Base-by-base conservation (phyloP, 179 eudicot genomes). In the Silene noctiflora region DNA sequence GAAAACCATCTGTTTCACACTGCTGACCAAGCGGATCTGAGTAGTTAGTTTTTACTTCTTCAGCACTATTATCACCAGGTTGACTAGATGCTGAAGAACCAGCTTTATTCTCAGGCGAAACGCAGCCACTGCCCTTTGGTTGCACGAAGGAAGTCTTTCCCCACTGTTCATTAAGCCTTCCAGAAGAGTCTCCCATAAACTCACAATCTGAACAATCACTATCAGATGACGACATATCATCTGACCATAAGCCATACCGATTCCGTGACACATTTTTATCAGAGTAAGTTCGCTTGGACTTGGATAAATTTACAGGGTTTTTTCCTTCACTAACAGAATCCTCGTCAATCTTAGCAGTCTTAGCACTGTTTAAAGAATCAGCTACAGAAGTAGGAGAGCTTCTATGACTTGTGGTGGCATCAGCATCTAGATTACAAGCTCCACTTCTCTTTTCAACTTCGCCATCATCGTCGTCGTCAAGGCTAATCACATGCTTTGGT, bases 381-480 rank as follows among this genome's bases (percentile, higher is more conserved):
- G 71, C 66, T 53, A 21, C 59, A 33, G 91, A 62, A 13, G 74
- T 65, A 29, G 85, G 82, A 46, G 53, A 69, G 77, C 59, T 69
- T 75, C 78, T 81, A 75, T 77, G 68, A 22, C 83, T 83, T 42
- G 92, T 74, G n/a, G 92, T 73, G 58, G 87, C 69, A 63, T 77
- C 86, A 81, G 55, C 72, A 77, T 75, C 62, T 42, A 68, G 75
- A 69, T 81, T 64, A 29, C 59, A 63, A 48, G 60, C 82, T 77
- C 39, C 83, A 33, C 74, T 88, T 46, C 44, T 76, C 39, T 62
- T 71, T 51, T 64, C 83, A 25, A 79, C 88, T 61, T 84, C 90
- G 75, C 39, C 78, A 59, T 85, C 91, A 80, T 82, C 87, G 24
- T 89, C 93, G 69, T 95, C 99, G 78, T 95, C 97, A 71, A 89